Conservation (phyloP, 495 filamentous ascomycete genomes). For the Thermothielavioides terrestris region DNA sequence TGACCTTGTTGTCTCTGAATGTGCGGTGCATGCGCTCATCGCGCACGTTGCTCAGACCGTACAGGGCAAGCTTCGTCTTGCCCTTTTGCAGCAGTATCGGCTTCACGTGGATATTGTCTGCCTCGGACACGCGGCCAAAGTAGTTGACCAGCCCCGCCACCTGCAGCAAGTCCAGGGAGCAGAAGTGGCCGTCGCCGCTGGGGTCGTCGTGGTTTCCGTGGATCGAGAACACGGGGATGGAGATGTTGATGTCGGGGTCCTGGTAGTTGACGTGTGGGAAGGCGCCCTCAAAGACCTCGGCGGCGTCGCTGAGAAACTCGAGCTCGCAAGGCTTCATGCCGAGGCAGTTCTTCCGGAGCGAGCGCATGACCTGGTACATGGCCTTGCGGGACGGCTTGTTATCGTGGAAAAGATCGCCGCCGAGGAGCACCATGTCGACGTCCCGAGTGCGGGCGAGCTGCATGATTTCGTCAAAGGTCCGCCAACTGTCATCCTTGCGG, state of each 20-base stretch:
- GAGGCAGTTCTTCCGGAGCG: constrained; percentile 82
- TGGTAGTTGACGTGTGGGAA: constrained; percentile 96
- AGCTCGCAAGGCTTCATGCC: constrained; percentile 94
- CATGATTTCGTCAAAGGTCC: constrained; percentile 93
- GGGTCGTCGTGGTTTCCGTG: constrained; percentile 99
- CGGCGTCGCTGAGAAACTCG: constrained; percentile 87
- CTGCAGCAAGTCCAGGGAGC: constrained; percentile 84
- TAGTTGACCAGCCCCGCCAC: constrained; percentile 90
- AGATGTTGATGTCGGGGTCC: constrained; percentile 94
- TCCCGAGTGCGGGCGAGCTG: constrained; percentile 75
- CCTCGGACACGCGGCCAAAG: constrained; percentile 83
- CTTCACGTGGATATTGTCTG: constrained; percentile 84
- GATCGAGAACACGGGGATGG: constrained; percentile 95
- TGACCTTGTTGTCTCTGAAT: constrained; percentile 87
- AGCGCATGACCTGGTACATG: constrained; percentile 96
- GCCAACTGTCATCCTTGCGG: constrained; percentile 94
- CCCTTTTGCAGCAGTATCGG: constrained; percentile 92
- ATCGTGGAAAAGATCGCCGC: constrained; percentile 94
- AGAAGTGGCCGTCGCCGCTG: constrained; percentile 81
- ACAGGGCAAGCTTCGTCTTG: constrained; percentile 84
- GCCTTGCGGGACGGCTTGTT: constrained; percentile 95
- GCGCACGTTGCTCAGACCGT: constrained; percentile 92
- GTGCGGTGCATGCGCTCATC: constrained; percentile 92
- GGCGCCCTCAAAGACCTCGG: constrained; percentile 73
- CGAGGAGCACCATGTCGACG: constrained; percentile 94